phyloP scores from a whole-genome alignment of 768 basidiomycete genomes.

The Mycena maculata region DNA sequence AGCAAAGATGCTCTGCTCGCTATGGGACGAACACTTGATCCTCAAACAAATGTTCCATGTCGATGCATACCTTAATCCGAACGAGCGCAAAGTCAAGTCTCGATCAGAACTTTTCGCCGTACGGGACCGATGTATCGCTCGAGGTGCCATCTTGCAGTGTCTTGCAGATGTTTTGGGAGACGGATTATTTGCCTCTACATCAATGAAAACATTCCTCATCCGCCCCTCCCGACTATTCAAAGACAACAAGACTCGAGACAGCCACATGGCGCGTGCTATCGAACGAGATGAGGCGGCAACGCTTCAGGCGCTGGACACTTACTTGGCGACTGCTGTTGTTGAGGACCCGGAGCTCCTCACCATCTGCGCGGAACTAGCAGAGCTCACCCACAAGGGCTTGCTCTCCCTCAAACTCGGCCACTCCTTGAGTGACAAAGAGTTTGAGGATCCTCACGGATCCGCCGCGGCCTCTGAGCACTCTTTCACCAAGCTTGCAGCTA shows the following conservation, averaged over 20 bases:
- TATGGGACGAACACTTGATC: conserved; percentile 13
- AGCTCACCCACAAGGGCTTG: not conserved
- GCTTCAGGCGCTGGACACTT: not conserved
- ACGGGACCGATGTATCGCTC: not conserved
- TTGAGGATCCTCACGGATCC: not conserved
- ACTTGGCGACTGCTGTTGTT: not conserved
- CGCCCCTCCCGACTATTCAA: not conserved
- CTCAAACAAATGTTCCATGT: conserved; percentile 1
- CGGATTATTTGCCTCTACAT: not conserved
- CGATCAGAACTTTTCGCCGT: too few relatives aligned
- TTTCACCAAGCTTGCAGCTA: not conserved
- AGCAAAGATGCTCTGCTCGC: not conserved
- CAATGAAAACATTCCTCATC: not conserved
- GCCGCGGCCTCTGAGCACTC: not conserved
- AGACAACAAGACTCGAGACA: not conserved
- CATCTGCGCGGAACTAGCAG: not conserved
- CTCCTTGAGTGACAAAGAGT: not conserved
- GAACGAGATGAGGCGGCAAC: not conserved
- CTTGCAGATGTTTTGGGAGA: conserved; percentile 2
- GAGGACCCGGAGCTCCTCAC: not conserved
- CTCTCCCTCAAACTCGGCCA: conserved; percentile 8
- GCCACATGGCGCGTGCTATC: not conserved
- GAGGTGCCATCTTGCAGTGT: conserved; percentile 1
- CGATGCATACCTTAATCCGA: not conserved
- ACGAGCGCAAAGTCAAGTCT: too few relatives aligned